phyloP scores from a whole-genome alignment of 345 rosid species.

The Nephelium lappaceum region DNA sequence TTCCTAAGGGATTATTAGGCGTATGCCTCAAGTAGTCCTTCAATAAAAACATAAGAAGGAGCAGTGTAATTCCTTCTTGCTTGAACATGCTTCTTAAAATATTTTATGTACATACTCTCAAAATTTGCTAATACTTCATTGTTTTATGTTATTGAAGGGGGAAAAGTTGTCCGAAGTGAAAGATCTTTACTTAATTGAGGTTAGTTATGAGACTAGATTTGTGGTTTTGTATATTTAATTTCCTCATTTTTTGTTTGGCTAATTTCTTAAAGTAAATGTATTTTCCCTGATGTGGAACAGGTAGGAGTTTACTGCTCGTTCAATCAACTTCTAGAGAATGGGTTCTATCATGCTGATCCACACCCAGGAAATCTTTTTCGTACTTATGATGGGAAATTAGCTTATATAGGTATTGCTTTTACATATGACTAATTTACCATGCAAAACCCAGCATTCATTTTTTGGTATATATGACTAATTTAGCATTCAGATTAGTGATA shows the following conservation, averaged over 20 bases:
- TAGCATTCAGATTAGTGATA: constrained; percentile 1
- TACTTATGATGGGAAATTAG: constrained; percentile 84
- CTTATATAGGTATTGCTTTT: constrained; percentile 72
- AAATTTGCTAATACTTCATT: constrained; percentile 18
- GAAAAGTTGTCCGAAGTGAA: constrained; percentile 75
- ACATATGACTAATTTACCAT: constrained; percentile 3
- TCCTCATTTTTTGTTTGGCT: constrained; percentile 3
- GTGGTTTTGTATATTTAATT: constrained; percentile 11
- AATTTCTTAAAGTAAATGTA: constrained; percentile 23
- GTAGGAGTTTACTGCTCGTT: constrained; percentile 98
- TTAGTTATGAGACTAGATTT: constrained; percentile 28
- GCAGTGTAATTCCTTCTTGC: constrained; percentile 6
- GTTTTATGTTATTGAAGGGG: constrained; percentile 53
- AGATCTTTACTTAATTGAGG: constrained; percentile 85
- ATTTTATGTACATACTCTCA: constrained; percentile 9
- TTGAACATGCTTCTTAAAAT: constrained; percentile 4
- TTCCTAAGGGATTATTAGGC: background rate
- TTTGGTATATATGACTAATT: constrained; percentile 4
- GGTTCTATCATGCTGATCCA: constrained; percentile 99
- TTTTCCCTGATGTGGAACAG: constrained; percentile 38
- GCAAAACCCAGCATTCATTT: background rate
- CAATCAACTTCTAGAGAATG: constrained; percentile 87
- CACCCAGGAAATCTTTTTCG: constrained; percentile 97
- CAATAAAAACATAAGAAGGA: background rate
- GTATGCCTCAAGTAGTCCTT: background rate